Percentiles rank a stretch among this genome's conserved stretches.
Evolutionary conservation across 495 filamentous ascomycete genomes (phyloP).

Genomic region (Talaromyces proteolyticus): DNA sequence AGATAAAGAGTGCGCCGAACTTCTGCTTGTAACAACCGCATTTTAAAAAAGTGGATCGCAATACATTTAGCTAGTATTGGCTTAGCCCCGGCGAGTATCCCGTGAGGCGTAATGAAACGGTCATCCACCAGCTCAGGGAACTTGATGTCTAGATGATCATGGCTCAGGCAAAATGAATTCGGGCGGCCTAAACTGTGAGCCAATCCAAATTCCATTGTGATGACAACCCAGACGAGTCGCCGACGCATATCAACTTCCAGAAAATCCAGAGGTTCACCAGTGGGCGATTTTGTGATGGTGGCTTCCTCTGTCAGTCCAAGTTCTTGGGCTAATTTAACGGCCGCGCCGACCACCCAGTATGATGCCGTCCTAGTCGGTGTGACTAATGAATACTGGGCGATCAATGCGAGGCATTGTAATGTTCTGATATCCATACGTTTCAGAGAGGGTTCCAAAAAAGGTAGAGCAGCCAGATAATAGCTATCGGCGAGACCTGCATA

Average conservation of each 20-base stretch:
- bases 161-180: conserved; percentile 68
- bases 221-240: conserved; percentile 78
- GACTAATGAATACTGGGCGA: conserved; percentile 85
- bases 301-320: conserved; percentile 80
- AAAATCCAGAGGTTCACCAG: conserved; percentile 45
- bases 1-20: conserved; percentile 79
- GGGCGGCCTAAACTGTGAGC: conserved; percentile 82
- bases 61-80: conserved; percentile 74
- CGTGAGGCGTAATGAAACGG: conserved; percentile 70
- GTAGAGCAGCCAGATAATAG: conserved; percentile 83
- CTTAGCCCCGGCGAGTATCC: conserved; percentile 59
- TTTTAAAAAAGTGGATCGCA: conserved; percentile 86
- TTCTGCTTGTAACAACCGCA: conserved; percentile 83
- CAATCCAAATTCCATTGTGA: conserved; percentile 80
- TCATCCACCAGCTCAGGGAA: conserved; percentile 79
- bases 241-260: conserved; percentile 83
- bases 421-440: conserved; percentile 77
- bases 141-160: conserved; percentile 74
- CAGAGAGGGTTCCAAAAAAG: conserved; percentile 70
- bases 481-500: conserved; percentile 86
- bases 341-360: conserved; percentile 86
- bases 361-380: conserved; percentile 86
- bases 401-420: conserved; percentile 81
- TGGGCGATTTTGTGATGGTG: conserved; percentile 57
- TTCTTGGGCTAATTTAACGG: conserved; percentile 78